A percentile compares a stretch with the other conserved stretches of the same genome.
Conservation (phyloP, 2,329 filamentous ascomycete species). For the Aspergillus sergii region DNA sequence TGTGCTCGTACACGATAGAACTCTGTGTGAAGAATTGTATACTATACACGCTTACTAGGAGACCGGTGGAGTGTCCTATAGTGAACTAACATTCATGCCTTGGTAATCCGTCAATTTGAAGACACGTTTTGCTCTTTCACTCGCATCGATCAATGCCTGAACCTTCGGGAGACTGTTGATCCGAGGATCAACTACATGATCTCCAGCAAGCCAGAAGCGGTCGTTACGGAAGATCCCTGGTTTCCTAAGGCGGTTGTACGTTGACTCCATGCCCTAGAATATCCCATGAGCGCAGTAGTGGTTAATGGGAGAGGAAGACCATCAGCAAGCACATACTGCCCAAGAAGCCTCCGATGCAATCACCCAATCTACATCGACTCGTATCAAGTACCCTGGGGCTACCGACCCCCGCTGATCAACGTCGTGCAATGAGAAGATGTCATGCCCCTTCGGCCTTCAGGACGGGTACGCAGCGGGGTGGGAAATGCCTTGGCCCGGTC, state of each 20-base stretch:
- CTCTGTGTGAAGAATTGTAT: slow-evolving; percentile 53
- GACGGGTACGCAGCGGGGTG: slow-evolving; percentile 14
- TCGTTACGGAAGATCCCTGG: slow-evolving; percentile 54
- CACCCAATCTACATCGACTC: slow-evolving; percentile 51
- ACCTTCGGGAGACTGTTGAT: slow-evolving; percentile 40
- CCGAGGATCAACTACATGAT: slow-evolving; percentile 53
- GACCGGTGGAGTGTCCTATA: background rate
- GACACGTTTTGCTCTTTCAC: slow-evolving; percentile 40
- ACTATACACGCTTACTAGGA: slow-evolving; percentile 13
- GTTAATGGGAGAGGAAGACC: background rate
- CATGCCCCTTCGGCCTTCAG: slow-evolving; percentile 18
- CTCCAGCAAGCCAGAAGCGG: slow-evolving; percentile 54
- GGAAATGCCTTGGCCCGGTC: slow-evolving; percentile 19
- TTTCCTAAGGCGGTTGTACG: slow-evolving; percentile 43
- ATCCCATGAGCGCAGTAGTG: background rate
- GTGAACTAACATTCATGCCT: slow-evolving; percentile 37
- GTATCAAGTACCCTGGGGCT: slow-evolving; percentile 44
- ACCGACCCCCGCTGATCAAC: slow-evolving; percentile 22
- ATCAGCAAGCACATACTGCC: slow-evolving; percentile 24
- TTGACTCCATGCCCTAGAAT: slow-evolving; percentile 43
- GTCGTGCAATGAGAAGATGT: slow-evolving; percentile 48
- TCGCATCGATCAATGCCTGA: slow-evolving; percentile 39
- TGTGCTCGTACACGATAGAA: slow-evolving; percentile 49
- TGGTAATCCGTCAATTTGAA: slow-evolving; percentile 51
- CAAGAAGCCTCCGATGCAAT: slow-evolving; percentile 50